These are phyloP conservation scores for Colletotrichum karsti DNA, from an alignment of 2,329 filamentous ascomycete species.

Conservation along the genomic window DNA sequence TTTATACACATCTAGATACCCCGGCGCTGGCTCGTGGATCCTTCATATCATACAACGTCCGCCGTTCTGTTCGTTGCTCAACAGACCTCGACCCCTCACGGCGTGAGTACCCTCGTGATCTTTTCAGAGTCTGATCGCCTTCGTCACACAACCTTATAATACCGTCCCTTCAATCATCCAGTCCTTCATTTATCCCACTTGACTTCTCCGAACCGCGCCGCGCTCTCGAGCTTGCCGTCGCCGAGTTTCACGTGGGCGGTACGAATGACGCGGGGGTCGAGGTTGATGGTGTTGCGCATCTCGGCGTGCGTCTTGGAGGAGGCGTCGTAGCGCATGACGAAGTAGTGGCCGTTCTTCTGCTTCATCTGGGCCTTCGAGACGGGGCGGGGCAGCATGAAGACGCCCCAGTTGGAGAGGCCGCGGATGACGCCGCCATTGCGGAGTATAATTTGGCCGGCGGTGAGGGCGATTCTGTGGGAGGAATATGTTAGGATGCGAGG, in stretches of 20 bases:
- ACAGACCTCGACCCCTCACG: background rate
- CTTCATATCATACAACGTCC: conserved; percentile 20
- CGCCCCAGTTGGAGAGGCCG: conserved; percentile 94
- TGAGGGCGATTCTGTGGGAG: conserved; percentile 79
- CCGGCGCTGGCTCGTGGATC: conserved; percentile 6
- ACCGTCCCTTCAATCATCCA: too few relatives aligned
- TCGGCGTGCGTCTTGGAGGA: conserved; percentile 77
- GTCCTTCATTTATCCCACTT: conserved; percentile 52
- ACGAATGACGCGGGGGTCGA: conserved; percentile 92
- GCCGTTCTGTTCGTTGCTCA: background rate
- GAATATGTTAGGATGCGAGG: background rate
- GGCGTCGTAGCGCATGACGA: conserved; percentile 95
- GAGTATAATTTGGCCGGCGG: conserved; percentile 84
- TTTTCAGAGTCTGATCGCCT: too few relatives aligned
- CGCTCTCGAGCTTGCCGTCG: conserved; percentile 62
- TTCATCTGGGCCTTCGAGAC: conserved; percentile 82
- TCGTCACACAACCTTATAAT: too few relatives aligned
- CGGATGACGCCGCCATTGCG: conserved; percentile 87
- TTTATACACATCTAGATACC: background rate
- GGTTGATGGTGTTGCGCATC: conserved; percentile 77
- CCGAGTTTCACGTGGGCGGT: conserved; percentile 89
- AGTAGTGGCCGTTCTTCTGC: conserved; percentile 91
- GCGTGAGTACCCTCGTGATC: too few relatives aligned
- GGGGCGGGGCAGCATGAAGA: conserved; percentile 85
- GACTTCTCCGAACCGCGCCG: conserved; percentile 58